Conservation (phyloP, 2,329 filamentous ascomycete genomes). For the Pestalotiopsis sp. region DNA sequence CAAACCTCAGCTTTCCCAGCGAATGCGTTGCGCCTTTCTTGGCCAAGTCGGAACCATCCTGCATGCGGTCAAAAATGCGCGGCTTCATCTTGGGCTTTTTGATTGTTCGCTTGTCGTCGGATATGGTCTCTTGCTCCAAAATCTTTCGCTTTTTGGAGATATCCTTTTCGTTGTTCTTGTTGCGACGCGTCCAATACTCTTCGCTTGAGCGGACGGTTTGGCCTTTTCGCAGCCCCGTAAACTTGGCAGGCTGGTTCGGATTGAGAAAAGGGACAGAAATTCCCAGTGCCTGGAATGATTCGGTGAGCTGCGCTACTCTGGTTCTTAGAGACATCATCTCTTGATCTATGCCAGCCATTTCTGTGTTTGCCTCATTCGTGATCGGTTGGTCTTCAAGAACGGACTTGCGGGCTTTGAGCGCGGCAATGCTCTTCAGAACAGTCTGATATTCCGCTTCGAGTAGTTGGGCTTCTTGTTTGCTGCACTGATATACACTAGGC, state of each 20-base stretch:
- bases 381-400: not conserved
- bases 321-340: not conserved
- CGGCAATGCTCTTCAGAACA: not conserved
- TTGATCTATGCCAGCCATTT: not conserved
- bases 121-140: not conserved
- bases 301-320: not conserved
- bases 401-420: not conserved
- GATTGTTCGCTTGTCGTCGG: not conserved
- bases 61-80: not conserved
- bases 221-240: not conserved
- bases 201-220: not conserved
- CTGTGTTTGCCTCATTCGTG: not conserved
- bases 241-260: not conserved
- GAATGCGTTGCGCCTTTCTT: not conserved
- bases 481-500: not conserved
- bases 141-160: not conserved
- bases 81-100: not conserved
- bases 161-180: not conserved
- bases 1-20: not conserved
- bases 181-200: not conserved
- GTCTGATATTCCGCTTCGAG: not conserved
- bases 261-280: not conserved
- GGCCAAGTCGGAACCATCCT: not conserved
- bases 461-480: not conserved
- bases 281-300: not conserved